Evolutionary conservation across 106 monocot species (phyloP).

Genomic region (Ottelia alismoides): DNA sequence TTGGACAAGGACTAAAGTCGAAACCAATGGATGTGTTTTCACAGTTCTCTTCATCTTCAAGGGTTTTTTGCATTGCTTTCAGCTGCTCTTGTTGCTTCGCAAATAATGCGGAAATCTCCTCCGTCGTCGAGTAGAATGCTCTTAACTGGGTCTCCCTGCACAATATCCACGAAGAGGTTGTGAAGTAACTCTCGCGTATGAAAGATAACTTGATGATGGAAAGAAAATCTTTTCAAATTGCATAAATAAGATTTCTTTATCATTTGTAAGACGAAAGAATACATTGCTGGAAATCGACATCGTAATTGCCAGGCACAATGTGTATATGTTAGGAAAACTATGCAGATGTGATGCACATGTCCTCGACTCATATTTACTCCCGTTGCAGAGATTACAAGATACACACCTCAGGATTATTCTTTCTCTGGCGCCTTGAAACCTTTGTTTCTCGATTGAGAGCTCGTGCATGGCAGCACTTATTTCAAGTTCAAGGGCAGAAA

Average conservation of each 20-base stretch:
- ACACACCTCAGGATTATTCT: constrained; percentile 83
- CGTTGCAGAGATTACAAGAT: too few species aligned
- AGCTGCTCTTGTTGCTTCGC: constrained; percentile 92
- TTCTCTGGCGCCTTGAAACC: constrained; percentile 94
- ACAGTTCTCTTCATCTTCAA: constrained; percentile 87
- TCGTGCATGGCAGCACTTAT: constrained; percentile 89
- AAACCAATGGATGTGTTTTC: constrained; percentile 33
- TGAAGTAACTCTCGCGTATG: too few species aligned
- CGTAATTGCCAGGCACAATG: too few species aligned
- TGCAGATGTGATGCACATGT: background rate
- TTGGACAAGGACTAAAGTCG: constrained; percentile 18
- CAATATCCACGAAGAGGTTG: too few species aligned
- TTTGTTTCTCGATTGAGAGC: constrained; percentile 86
- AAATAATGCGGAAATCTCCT: constrained; percentile 83
- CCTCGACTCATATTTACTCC: too few species aligned
- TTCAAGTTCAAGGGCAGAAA: constrained; percentile 93
- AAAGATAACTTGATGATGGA: too few species aligned
- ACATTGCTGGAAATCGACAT: too few species aligned
- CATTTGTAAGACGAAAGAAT: too few species aligned
- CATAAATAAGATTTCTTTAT: too few species aligned
- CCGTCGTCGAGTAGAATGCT: constrained; percentile 93
- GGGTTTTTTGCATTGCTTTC: constrained; percentile 91
- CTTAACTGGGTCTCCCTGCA: constrained; percentile 96
- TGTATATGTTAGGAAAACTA: background rate
- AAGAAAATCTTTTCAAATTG: too few species aligned